Evolutionary conservation across 352 stramenopile species (phyloP).

Genomic region (Phytophthora cactorum): DNA sequence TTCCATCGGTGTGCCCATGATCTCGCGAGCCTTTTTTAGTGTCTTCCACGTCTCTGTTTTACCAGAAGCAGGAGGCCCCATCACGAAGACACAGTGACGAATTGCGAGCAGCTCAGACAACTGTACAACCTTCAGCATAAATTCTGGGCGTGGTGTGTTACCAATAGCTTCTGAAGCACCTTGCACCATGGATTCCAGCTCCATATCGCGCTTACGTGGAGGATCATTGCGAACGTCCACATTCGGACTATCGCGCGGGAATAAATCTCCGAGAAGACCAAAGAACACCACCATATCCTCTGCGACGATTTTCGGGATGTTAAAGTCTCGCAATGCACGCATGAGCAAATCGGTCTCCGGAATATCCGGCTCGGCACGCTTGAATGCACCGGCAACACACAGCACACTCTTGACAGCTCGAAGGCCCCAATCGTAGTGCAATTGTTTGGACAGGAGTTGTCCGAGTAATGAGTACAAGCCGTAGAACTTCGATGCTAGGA

Average conservation of each 20-base stretch:
- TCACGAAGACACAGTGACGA: conserved; percentile 97
- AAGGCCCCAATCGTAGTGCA: conserved; percentile 97
- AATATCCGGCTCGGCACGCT: conserved; percentile 93
- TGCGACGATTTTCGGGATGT: conserved; percentile 96
- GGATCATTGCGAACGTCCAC: conserved; percentile 92
- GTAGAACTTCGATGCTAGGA: conserved; percentile 96
- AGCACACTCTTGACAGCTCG: conserved; percentile 95
- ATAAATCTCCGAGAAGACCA: conserved; percentile 94
- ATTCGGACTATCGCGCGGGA: conserved; percentile 88
- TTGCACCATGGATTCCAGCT: conserved; percentile 92
- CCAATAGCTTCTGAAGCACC: conserved; percentile 80
- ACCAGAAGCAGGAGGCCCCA: conserved; percentile 93
- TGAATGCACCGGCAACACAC: conserved; percentile 94
- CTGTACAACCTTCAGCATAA: conserved; percentile 96
- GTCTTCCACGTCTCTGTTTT: conserved; percentile 98
- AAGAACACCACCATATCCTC: conserved; percentile 97
- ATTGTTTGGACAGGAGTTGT: conserved; percentile 94
- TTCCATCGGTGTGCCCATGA: conserved; percentile 90
- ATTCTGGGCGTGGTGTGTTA: conserved; percentile 83
- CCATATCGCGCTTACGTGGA: conserved; percentile 91
- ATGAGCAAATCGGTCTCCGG: conserved; percentile 95
- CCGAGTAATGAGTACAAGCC: conserved; percentile 94
- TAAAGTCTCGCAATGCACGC: conserved; percentile 96
- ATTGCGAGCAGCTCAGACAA: conserved; percentile 95
- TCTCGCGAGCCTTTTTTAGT: conserved; percentile 86